Base-by-base conservation (phyloP, 2,329 filamentous ascomycete species). In the Bipolaris victoriae region DNA sequence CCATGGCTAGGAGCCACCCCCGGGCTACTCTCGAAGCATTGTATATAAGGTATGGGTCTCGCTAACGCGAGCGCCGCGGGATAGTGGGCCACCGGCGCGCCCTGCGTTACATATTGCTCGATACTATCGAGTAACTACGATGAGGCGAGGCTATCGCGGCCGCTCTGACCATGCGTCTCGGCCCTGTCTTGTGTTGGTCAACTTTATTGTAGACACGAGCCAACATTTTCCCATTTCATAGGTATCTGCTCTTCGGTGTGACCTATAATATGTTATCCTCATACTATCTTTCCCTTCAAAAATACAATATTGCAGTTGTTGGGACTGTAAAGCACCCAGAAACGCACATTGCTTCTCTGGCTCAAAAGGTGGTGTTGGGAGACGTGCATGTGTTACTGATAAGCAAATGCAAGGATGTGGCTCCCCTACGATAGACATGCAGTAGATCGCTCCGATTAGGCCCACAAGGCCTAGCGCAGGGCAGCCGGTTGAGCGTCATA, bases 51-150 rank as follows among this genome's bases (percentile, higher is more conserved):
- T 55, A 64, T 63, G 60, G 57, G 61, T 57, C 58, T 58, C 49
- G 47, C 37, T 49, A 55, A 44, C 53, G 61, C 64, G 64, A 24
- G 60, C 52, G 62, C 47, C 63, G 64, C 63, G 60, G 62, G 63
- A 60, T 49, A 35, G 55, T 58, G 53, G 62, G 62, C 55, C 56
- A 55, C 55, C 63, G 61, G 62, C 51, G 53, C 61, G 36, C 54
- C 54, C 49, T 54, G 52, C 39, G 36, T 41, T 47, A 41, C 16
- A 58, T 44, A 49, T 76, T 75, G 75, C 74, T 76, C 71, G 71
- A 76, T 76, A 63, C 60, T 64, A 70, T 70, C 58, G 56, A 58
- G 56, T 56, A 52, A 58, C 35, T 35, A 43, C 64, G 58, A 44
- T 33, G 41, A 53, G 29, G 64, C 67, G 63, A 71, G 63, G 65